Conservation (phyloP, 1,139 yeast genomes). For the Trichomonascaceae sp. region DNA sequence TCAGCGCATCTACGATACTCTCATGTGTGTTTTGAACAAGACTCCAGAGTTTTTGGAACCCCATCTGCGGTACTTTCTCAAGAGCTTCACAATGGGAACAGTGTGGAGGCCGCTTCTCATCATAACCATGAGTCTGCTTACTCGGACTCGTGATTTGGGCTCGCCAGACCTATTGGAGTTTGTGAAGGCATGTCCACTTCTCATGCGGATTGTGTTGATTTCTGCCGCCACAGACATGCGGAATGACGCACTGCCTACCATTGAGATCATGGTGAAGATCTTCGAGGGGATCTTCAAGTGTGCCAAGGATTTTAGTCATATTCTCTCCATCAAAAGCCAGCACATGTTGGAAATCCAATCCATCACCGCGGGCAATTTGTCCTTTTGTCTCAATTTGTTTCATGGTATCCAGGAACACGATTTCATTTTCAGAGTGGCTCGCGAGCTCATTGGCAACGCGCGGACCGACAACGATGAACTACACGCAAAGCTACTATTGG, state of each 20-base stretch:
- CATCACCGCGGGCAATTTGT: neutral
- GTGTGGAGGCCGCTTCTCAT: neutral
- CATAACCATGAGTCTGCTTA: neutral
- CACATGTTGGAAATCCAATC: neutral
- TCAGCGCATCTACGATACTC: neutral
- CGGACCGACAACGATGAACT: neutral
- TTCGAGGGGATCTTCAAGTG: neutral
- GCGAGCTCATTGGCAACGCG: neutral
- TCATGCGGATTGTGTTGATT: slow-evolving; percentile 17
- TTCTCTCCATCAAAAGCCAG: neutral
- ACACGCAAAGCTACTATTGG: neutral
- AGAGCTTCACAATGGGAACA: neutral
- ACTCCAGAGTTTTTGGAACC: neutral
- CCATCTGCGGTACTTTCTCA: neutral
- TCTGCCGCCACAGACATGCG: slow-evolving; percentile 19
- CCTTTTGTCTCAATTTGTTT: neutral
- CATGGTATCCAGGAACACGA: neutral
- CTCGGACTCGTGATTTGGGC: neutral
- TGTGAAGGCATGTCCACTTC: slow-evolving; percentile 3
- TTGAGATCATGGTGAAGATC: neutral
- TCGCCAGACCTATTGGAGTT: neutral
- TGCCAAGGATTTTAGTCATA: neutral
- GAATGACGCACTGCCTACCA: slow-evolving; percentile 9
- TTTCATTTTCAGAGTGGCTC: neutral
- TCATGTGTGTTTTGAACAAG: neutral